A percentile compares a stretch with the other conserved stretches of the same genome.
phyloP scores from a whole-genome alignment of 2,329 filamentous ascomycete genomes.

The Neofusicoccum umdonicola region DNA sequence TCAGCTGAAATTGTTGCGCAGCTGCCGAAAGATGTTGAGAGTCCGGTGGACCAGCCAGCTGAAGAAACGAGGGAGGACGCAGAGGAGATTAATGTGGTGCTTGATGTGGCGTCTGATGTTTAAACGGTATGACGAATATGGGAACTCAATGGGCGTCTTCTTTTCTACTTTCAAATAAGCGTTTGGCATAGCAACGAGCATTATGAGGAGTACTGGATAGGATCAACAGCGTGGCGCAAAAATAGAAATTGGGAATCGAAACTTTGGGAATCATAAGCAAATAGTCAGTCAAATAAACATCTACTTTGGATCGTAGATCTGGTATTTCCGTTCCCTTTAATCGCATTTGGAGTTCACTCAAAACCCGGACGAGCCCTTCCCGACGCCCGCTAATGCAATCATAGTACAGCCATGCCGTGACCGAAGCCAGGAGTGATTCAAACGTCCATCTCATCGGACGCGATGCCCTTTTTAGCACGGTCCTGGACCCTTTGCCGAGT shows the following conservation, averaged over 20 bases:
- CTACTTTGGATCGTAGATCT: not conserved
- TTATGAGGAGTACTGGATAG: not conserved
- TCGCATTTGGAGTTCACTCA: not conserved
- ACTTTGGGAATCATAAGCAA: not conserved
- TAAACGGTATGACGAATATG: not conserved
- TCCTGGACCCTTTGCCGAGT: conserved; percentile 52
- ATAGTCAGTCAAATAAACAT: not conserved
- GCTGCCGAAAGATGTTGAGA: not conserved
- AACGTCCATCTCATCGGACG: conserved; percentile 27
- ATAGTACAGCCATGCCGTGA: not conserved
- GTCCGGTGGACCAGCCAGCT: not conserved
- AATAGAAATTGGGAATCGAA: not conserved
- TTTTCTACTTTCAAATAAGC: not conserved
- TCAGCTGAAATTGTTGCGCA: not conserved
- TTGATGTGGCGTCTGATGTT: not conserved
- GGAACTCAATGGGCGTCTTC: not conserved
- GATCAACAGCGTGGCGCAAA: not conserved
- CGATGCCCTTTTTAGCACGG: conserved; percentile 39
- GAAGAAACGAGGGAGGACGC: not conserved
- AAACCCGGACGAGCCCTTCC: not conserved
- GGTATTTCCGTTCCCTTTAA: not conserved
- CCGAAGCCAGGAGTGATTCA: not conserved
- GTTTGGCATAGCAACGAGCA: not conserved
- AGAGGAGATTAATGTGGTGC: not conserved
- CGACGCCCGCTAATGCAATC: conserved; percentile 6